Evolutionary conservation across 495 filamentous ascomycete species (phyloP).

Genomic region (Podospora comata): DNA sequence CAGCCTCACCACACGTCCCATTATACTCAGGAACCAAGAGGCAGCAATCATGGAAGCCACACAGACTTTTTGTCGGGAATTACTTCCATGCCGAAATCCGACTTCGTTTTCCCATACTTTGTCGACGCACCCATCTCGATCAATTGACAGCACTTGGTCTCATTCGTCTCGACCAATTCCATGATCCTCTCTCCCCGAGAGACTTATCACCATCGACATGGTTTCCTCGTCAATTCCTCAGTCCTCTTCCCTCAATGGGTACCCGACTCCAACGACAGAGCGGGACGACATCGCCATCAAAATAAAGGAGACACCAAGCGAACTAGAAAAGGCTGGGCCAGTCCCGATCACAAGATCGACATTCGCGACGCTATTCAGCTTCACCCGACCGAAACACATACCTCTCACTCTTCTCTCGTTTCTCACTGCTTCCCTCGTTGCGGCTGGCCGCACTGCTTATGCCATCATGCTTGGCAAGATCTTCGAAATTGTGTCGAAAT

Average conservation of each 20-base stretch:
- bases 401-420: constrained; percentile 48
- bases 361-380: constrained; percentile 60
- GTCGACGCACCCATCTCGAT: background rate
- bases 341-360: constrained; percentile 26
- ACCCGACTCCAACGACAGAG: background rate
- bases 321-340: background rate
- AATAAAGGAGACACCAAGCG: background rate
- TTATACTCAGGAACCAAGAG: background rate
- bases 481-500: constrained; percentile 68
- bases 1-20: constrained; percentile 12
- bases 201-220: background rate
- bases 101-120: background rate
- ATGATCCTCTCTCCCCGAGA: background rate
- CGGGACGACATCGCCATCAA: constrained; percentile 8
- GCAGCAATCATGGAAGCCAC: constrained; percentile 2
- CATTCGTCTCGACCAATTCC: background rate
- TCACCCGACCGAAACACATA: constrained; percentile 64
- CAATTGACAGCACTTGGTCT: background rate
- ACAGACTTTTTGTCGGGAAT: background rate
- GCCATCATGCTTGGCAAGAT: constrained; percentile 72
- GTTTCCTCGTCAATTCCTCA: background rate
- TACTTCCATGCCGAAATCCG: background rate
- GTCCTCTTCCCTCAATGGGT: background rate
- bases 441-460: constrained; percentile 58
- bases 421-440: constrained; percentile 57